Evolutionary conservation across 2,329 filamentous ascomycete species (phyloP).

Genomic region (Fusarium sp.): DNA sequence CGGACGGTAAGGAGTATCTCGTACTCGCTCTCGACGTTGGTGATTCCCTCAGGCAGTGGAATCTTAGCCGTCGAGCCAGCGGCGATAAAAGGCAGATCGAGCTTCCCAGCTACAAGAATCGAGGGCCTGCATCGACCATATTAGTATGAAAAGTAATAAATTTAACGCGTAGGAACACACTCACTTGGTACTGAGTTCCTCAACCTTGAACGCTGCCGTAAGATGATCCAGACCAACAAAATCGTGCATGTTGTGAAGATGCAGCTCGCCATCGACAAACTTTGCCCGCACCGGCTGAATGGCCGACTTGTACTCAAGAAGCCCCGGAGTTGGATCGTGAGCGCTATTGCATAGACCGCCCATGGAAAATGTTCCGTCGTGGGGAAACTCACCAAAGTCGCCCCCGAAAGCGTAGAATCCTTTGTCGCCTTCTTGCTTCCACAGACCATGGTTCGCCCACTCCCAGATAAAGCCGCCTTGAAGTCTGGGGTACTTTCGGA

Average conservation of each 20-base stretch:
- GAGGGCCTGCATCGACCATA: background rate
- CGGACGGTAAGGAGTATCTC: background rate
- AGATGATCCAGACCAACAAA: background rate
- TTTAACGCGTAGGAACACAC: fast-evolving
- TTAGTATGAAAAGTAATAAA: background rate
- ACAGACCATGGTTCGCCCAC: slow-evolving; percentile 65
- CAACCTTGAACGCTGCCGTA: background rate
- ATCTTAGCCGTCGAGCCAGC: background rate
- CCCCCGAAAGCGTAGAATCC: slow-evolving; percentile 62
- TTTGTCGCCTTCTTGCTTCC: background rate
- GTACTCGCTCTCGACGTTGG: background rate
- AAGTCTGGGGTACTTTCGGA: slow-evolving; percentile 62
- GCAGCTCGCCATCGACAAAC: background rate
- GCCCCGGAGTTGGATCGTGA: slow-evolving; percentile 33
- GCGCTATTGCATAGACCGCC: slow-evolving; percentile 57
- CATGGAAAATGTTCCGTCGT: slow-evolving; percentile 70
- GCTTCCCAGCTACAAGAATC: background rate
- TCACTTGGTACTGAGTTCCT: background rate
- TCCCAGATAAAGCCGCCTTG: slow-evolving; percentile 77
- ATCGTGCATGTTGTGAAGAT: background rate
- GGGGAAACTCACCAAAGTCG: slow-evolving; percentile 70
- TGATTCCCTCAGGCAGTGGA: background rate
- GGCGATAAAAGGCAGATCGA: background rate
- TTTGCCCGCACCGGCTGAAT: background rate
- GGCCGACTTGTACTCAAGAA: background rate